Evolutionary conservation across 2,329 filamentous ascomycete species (phyloP).

Genomic region (Byssothecium circinans): DNA sequence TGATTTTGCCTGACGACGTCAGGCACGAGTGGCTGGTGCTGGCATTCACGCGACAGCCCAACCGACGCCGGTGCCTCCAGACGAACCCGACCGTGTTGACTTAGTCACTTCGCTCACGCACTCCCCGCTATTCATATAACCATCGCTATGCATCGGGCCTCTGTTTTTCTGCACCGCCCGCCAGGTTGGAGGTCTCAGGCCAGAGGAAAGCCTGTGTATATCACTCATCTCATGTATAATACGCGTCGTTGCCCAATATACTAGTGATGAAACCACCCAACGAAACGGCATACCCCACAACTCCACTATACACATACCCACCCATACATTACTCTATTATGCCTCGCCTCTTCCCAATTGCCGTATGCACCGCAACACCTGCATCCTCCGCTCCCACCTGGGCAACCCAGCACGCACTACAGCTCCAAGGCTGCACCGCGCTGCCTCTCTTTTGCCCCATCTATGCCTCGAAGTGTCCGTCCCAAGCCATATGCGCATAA

Average conservation of each 20-base stretch:
- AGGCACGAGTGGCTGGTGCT: background rate
- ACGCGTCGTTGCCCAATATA: background rate
- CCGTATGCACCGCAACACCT: constrained; percentile 13
- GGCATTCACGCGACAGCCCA: constrained; percentile 1
- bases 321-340: constrained; percentile 21
- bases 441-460: constrained; percentile 3
- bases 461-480: constrained; percentile 6
- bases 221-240: background rate
- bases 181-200: too few relatives aligned
- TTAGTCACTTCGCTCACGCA: constrained; percentile 3
- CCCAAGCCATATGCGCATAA: constrained; percentile 27
- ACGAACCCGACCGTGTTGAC: constrained; percentile 1
- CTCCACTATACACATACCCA: constrained; percentile 14
- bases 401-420: constrained; percentile 6
- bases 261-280: background rate
- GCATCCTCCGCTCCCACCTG: constrained; percentile 10
- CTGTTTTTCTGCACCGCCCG: background rate
- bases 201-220: background rate
- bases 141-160: constrained; percentile 1
- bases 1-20: background rate
- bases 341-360: background rate
- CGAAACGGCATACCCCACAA: constrained; percentile 6
- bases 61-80: background rate
- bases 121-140: constrained; percentile 7
- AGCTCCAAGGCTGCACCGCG: background rate